Evolutionary conservation across 331 rosid species (phyloP).

Genomic region (Dryas integrifolia): DNA sequence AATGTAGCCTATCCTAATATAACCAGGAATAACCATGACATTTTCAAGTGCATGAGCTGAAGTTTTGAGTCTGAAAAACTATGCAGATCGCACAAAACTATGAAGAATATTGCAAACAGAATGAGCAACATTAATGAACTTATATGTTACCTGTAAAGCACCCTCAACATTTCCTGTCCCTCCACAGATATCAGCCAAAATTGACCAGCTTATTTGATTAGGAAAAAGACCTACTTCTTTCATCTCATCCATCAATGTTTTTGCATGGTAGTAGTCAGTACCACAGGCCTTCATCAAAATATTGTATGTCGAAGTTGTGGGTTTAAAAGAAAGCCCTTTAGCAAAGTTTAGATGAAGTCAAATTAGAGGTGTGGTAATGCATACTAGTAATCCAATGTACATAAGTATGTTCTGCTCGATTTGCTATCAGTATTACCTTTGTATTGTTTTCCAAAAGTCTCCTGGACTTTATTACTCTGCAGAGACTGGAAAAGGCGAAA

Average conservation of each 20-base stretch:
- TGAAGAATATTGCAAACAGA: slow-evolving; percentile 4
- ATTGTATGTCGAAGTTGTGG: slow-evolving; percentile 78
- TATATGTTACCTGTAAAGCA: slow-evolving; percentile 63
- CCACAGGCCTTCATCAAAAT: slow-evolving; percentile 94
- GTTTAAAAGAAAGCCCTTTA: slow-evolving; percentile 63
- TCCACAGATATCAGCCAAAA: slow-evolving; percentile 76
- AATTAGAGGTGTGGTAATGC: slow-evolving; percentile 39
- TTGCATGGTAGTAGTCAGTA: slow-evolving; percentile 80
- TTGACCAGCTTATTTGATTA: slow-evolving; percentile 86
- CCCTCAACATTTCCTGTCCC: slow-evolving; percentile 61
- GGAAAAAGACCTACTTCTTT: slow-evolving; percentile 67
- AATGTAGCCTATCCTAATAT: background rate
- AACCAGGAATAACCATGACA: background rate
- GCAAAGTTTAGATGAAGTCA: slow-evolving; percentile 45
- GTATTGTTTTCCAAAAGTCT: slow-evolving; percentile 32
- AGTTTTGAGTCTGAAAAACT: background rate
- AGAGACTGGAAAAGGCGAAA: slow-evolving; percentile 82
- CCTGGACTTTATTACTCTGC: slow-evolving; percentile 51
- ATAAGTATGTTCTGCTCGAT: slow-evolving; percentile 24
- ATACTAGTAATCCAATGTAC: slow-evolving; percentile 23
- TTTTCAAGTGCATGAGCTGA: background rate
- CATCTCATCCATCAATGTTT: slow-evolving; percentile 80
- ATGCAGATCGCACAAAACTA: background rate
- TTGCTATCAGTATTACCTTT: slow-evolving; percentile 21
- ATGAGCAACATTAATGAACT: slow-evolving; percentile 18